Percentiles rank a stretch among this genome's conserved stretches.
Conservation (phyloP, 495 filamentous ascomycete species). For the Aspergillus indologenus region DNA sequence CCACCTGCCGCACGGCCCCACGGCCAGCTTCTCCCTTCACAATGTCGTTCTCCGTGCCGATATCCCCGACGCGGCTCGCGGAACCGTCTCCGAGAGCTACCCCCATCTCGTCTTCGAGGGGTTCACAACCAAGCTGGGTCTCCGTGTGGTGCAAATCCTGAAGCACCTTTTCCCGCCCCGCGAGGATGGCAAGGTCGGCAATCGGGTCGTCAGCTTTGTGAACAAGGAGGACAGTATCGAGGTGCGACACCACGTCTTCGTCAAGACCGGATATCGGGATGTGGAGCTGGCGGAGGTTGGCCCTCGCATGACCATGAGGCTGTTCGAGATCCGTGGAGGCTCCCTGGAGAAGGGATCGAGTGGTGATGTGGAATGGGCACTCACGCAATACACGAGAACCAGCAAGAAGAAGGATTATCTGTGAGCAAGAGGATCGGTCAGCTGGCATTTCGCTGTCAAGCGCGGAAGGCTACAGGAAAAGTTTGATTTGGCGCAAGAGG, state of each 20-base stretch:
- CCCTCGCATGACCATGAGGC: slow-evolving; percentile 91
- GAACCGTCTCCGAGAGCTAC: slow-evolving; percentile 91
- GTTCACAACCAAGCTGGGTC: slow-evolving; percentile 79
- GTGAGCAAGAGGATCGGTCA: slow-evolving; percentile 38
- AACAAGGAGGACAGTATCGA: slow-evolving; percentile 95
- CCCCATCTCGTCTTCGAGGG: slow-evolving; percentile 95
- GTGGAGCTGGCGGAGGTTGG: slow-evolving; percentile 95
- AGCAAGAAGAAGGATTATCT: slow-evolving; percentile 90
- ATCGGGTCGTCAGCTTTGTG: slow-evolving; percentile 86
- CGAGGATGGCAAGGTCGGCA: slow-evolving; percentile 78
- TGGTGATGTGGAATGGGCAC: slow-evolving; percentile 93
- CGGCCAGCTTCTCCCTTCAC: slow-evolving; percentile 85
- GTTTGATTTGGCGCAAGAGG: slow-evolving; percentile 26
- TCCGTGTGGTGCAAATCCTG: slow-evolving; percentile 81
- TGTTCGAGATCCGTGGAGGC: slow-evolving; percentile 92
- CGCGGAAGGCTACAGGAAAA: slow-evolving; percentile 23
- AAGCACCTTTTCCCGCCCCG: slow-evolving; percentile 94
- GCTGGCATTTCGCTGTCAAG: not conserved
- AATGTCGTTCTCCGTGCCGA: slow-evolving; percentile 93
- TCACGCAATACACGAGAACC: slow-evolving; percentile 93
- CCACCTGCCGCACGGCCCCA: slow-evolving; percentile 92
- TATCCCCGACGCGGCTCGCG: slow-evolving; percentile 80
- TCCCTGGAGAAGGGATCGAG: slow-evolving; percentile 86
- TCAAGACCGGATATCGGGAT: slow-evolving; percentile 78
- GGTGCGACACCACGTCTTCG: slow-evolving; percentile 77